Conservation (phyloP, 139 green algal species). For the Micractinium conductrix region DNA sequence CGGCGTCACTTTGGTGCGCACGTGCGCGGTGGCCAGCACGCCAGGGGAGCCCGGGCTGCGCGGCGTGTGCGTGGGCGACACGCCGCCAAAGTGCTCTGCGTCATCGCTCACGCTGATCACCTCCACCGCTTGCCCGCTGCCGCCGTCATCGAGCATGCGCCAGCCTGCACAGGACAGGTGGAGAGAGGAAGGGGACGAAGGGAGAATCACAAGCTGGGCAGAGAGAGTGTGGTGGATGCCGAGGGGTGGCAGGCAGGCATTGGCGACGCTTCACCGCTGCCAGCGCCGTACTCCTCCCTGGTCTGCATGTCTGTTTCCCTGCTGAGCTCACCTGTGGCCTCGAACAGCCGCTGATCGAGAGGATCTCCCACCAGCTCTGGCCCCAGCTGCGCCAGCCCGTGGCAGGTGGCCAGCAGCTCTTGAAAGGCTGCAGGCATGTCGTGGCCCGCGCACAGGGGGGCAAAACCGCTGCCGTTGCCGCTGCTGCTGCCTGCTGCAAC, state of each 20-base stretch:
- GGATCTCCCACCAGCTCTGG: conserved; percentile 69
- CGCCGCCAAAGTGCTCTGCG: background rate
- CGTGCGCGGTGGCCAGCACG: conserved; percentile 47
- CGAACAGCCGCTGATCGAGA: conserved; percentile 76
- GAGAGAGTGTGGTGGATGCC: too few relatives aligned
- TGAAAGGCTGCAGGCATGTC: conserved; percentile 7
- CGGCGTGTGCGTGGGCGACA: background rate
- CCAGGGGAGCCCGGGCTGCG: conserved; percentile 5
- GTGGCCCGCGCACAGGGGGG: background rate
- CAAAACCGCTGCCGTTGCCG: background rate
- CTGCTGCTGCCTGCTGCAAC: conserved; percentile 12
- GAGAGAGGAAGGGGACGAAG: background rate
- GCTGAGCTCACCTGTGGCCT: conserved; percentile 34
- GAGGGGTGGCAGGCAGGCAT: too few relatives aligned
- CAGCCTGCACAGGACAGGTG: conserved; percentile 39
- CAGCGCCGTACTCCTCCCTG: too few relatives aligned
- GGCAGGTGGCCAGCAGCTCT: conserved; percentile 72
- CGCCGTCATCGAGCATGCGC: conserved; percentile 55
- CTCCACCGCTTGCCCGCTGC: conserved; percentile 31
- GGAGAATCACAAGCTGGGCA: too few relatives aligned
- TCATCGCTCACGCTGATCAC: conserved; percentile 38
- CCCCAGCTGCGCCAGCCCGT: conserved; percentile 64
- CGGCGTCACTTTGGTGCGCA: conserved; percentile 57
- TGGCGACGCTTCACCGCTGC: too few relatives aligned
- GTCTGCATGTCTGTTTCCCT: too few relatives aligned